phyloP scores from a whole-genome alignment of 345 rosid species.

The Excoecaria cochinchinensis region DNA sequence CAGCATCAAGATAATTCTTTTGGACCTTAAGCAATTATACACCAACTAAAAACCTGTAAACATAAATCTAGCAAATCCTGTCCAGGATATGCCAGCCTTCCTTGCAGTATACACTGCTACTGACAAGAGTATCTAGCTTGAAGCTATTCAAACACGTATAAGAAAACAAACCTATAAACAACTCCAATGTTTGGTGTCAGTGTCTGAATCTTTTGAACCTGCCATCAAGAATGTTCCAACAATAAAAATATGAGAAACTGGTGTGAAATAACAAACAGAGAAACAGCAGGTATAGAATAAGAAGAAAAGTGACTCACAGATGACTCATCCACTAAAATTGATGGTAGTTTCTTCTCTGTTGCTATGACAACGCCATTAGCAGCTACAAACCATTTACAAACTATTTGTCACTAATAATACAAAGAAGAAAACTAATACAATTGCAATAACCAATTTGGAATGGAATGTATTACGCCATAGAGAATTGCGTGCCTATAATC shows the following conservation, averaged over 20 bases:
- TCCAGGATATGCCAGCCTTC: neutral
- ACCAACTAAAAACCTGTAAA: neutral
- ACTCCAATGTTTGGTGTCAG: slow-evolving; percentile 94
- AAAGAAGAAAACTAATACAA: neutral
- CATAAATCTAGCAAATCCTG: neutral
- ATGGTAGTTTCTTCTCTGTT: slow-evolving; percentile 85
- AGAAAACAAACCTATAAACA: slow-evolving; percentile 74
- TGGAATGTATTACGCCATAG: no score
- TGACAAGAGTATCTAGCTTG: neutral
- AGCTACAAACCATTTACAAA: slow-evolving; percentile 46
- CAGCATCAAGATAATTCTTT: neutral
- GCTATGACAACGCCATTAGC: slow-evolving; percentile 95
- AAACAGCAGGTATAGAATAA: neutral
- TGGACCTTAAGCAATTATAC: neutral
- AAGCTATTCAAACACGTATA: neutral
- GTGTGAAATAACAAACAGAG: neutral
- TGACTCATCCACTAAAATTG: slow-evolving; percentile 87
- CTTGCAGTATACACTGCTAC: neutral
- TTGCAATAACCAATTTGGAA: neutral
- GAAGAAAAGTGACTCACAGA: slow-evolving; percentile 52
- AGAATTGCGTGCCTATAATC: neutral
- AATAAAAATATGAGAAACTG: neutral
- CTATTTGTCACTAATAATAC: neutral
- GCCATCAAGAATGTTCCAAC: slow-evolving; percentile 15
- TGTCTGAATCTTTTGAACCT: slow-evolving; percentile 90